A percentile compares a stretch with the other conserved stretches of the same genome.
Conservation (phyloP, 2,329 filamentous ascomycete genomes). For the Pseudogymnoascus sp. region DNA sequence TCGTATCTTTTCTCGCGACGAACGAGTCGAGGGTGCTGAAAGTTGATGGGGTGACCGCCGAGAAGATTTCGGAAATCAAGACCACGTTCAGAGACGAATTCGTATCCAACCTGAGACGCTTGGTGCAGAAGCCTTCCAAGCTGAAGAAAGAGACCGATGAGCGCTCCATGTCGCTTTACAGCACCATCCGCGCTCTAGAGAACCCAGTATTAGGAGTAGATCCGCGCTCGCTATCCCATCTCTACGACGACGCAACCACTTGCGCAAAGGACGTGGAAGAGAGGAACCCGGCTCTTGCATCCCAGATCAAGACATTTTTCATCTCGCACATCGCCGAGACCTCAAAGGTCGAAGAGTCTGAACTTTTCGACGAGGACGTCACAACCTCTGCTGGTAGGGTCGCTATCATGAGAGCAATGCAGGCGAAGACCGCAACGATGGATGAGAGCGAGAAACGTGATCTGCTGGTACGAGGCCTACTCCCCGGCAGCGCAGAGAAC, state of each 20-base stretch:
- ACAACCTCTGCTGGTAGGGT: constrained; percentile 19
- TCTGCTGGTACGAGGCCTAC: constrained; percentile 18
- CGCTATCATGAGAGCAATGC: constrained; percentile 17
- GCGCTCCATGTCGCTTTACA: constrained; percentile 16
- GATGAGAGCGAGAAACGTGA: constrained; percentile 20
- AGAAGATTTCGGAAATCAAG: constrained; percentile 4
- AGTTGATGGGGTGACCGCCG: not conserved
- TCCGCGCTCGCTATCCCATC: constrained; percentile 13
- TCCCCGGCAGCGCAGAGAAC: constrained; percentile 13
- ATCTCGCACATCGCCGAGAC: constrained; percentile 8
- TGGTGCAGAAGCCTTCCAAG: constrained; percentile 15
- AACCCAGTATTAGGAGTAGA: constrained; percentile 14
- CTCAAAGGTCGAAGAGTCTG: not conserved
- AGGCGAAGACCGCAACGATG: constrained; percentile 13
- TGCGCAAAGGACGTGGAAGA: constrained; percentile 13
- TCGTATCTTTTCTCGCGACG: not conserved
- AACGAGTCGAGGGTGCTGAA: not conserved
- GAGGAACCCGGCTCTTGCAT: constrained; percentile 14
- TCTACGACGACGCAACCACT: constrained; percentile 14
- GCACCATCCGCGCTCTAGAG: constrained; percentile 22
- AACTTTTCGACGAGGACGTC: constrained; percentile 14
- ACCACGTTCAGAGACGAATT: constrained; percentile 18
- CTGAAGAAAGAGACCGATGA: constrained; percentile 11
- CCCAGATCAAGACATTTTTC: constrained; percentile 19
- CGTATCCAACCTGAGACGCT: constrained; percentile 17